These are phyloP conservation scores for Penicillium nucicola DNA, from an alignment of 495 filamentous ascomycete species.

Conservation along the genomic window DNA sequence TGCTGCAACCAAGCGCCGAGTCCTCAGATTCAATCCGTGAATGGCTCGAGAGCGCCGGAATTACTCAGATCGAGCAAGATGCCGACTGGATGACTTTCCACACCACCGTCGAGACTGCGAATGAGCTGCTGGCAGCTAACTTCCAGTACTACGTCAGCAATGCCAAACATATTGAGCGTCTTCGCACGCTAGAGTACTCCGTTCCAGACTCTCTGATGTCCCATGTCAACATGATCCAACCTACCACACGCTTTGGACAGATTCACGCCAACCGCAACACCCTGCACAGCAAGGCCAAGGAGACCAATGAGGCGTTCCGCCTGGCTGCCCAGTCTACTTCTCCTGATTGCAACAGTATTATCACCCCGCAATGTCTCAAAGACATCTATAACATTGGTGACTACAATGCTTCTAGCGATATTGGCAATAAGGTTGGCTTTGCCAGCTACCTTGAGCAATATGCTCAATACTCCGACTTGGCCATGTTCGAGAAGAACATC, in stretches of 20 bases:
- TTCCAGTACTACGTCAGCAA: slow-evolving; percentile 54
- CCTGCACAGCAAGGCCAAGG: slow-evolving; percentile 24
- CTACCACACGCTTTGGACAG: slow-evolving; percentile 56
- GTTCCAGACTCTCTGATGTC: slow-evolving; percentile 48
- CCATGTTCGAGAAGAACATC: slow-evolving; percentile 50
- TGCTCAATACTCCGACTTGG: slow-evolving; percentile 59
- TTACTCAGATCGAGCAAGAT: slow-evolving; percentile 48
- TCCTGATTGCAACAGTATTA: slow-evolving; percentile 40
- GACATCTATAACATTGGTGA: slow-evolving; percentile 58
- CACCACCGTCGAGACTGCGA: slow-evolving; percentile 51
- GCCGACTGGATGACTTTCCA: slow-evolving; percentile 62
- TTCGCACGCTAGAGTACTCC: slow-evolving; percentile 60
- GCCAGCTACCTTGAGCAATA: slow-evolving; percentile 68
- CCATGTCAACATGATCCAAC: slow-evolving; percentile 52
- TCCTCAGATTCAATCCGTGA: slow-evolving; percentile 39
- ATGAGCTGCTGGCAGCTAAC: slow-evolving; percentile 51
- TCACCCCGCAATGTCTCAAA: slow-evolving; percentile 60
- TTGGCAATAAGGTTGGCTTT: slow-evolving; percentile 55
- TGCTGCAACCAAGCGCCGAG: slow-evolving; percentile 46
- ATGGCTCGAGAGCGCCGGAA: slow-evolving; percentile 49
- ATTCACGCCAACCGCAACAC: slow-evolving; percentile 36
- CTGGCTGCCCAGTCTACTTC: slow-evolving; percentile 12
- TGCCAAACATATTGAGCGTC: slow-evolving; percentile 34
- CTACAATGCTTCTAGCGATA: slow-evolving; percentile 37
- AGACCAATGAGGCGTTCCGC: slow-evolving; percentile 17